Percentiles rank a stretch among this genome's conserved stretches.
phyloP scores from a whole-genome alignment of 805 yeast species.

The Wickerhamomyces strasburgensis region DNA sequence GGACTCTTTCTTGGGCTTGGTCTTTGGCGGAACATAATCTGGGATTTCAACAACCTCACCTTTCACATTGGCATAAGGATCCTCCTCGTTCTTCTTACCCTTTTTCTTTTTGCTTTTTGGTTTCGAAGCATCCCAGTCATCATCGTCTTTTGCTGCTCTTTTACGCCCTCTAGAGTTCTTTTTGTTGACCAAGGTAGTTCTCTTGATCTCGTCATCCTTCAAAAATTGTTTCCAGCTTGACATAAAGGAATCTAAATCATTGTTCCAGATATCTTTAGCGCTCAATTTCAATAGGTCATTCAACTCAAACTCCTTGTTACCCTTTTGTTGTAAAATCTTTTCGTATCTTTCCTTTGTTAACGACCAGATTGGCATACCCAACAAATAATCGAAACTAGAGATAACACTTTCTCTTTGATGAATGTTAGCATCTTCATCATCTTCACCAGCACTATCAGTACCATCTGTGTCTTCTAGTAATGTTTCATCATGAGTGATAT shows the following conservation, averaged over 20 bases:
- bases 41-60: conserved; percentile 25
- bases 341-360: conserved; percentile 87
- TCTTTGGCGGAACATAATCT: conserved; percentile 21
- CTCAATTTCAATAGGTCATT: conserved; percentile 57
- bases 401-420: conserved; percentile 45
- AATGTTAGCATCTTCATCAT: conserved; percentile 32
- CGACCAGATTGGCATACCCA: conserved; percentile 93
- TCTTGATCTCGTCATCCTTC: conserved; percentile 55
- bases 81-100: conserved; percentile 12
- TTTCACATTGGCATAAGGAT: conserved; percentile 11
- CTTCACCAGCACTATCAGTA: conserved; percentile 37
- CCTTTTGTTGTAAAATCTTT: conserved; percentile 66
- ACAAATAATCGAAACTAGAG: conserved; percentile 76
- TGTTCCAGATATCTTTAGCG: conserved; percentile 86
- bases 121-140: conserved; percentile 17
- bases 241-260: conserved; percentile 73
- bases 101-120: conserved; percentile 16
- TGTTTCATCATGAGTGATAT: conserved; percentile 33
- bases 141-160: conserved; percentile 17
- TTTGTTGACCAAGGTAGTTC: conserved; percentile 45
- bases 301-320: conserved; percentile 67
- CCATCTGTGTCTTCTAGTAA: conserved; percentile 33
- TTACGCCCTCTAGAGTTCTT: conserved; percentile 35
- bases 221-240: conserved; percentile 64
- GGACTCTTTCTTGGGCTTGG: conserved; percentile 19